Base-by-base conservation (phyloP, 2,329 filamentous ascomycete species). In the Sarocladium brachiariae region DNA sequence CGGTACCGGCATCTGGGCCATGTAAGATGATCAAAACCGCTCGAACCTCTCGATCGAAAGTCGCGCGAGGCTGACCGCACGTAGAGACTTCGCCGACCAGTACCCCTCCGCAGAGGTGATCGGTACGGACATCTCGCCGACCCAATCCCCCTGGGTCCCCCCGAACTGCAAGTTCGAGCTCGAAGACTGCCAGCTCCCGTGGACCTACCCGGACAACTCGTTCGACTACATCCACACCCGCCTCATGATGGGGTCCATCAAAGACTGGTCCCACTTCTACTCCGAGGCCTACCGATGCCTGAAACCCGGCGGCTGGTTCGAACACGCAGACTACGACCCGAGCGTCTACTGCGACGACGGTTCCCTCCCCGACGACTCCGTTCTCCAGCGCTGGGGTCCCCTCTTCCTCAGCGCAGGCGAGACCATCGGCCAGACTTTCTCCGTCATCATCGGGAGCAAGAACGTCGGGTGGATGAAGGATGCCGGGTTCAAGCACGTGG, bases 121-220 rank as follows among this genome's bases (percentile, higher is more conserved):
- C n/a, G 74, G 76, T 27, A 81, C 77, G 6, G 80, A 79, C 11
- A 77, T n/a, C n/a, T n/a, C n/a, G n/a, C n/a, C n/a, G n/a, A n/a
- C n/a, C n/a, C n/a, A n/a, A n/a, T n/a, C n/a, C n/a, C 77, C 1
- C 18, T 61, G 61, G 59, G 56, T 82, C 2, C 79, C 80, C 2
- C 70, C 72, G 38, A 85, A 84, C 57, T 77, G 82, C 51, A 73
- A 76, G 55, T 85, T 84, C 54, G 71, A 82, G 53, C 73, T 84
- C 39, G 81, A 84, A 61, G 80, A 85, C 58, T 74, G 77, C 34
- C 76, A 80, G 58, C 70, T 63, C 27, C 61, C 67, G 9, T 72
- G 68, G 68, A 76, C 65, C 64, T 78, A 65, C 35, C 67, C 71
- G 1, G 59, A 66, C 1, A 58, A 73, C 50, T 61, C 71, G 49